Percentiles rank a stretch among this genome's conserved stretches.
These are phyloP conservation scores for Aegilops umbellulata DNA, from an alignment of 176 grass and related monocot genomes.

Conservation along the genomic window DNA sequence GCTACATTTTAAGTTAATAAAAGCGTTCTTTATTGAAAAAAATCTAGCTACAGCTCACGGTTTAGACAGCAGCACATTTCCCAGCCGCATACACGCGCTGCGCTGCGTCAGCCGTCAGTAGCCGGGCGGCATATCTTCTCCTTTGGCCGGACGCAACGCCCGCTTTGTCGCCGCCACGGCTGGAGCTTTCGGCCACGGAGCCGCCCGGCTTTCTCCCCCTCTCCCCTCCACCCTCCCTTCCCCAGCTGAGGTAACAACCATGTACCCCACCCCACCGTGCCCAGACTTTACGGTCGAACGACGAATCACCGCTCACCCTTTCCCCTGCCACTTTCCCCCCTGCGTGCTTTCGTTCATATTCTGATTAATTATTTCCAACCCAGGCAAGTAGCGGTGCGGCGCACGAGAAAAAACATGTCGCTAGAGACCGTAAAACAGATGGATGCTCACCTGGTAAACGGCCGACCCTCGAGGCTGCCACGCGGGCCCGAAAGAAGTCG, in stretches of 20 bases:
- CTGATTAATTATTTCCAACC: not conserved
- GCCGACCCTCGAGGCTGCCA: fast-evolving
- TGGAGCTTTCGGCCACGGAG: not conserved
- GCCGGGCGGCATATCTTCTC: not conserved
- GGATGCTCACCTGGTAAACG: fast-evolving
- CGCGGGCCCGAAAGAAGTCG: fast-evolving
- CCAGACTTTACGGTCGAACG: not conserved
- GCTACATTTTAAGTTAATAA: no score
- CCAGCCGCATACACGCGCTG: not conserved
- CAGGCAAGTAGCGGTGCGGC: not conserved
- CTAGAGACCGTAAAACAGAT: not conserved
- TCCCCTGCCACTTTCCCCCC: not conserved
- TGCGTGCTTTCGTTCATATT: not conserved
- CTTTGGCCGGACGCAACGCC: not conserved
- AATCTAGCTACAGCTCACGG: not conserved
- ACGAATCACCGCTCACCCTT: conserved; percentile 17
- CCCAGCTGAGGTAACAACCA: not conserved
- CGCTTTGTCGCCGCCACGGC: not conserved
- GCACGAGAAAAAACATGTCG: conserved; percentile 32
- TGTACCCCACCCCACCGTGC: not conserved
- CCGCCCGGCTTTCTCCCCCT: not conserved
- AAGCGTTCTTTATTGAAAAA: no score
- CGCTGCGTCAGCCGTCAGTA: no score
- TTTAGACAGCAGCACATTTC: not conserved
- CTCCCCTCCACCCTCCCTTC: not conserved